Evolutionary conservation across 169 alveolate genomes (phyloP), one percentile per base, ranked within the genome.

Genomic region (Eimeria zaria): DNA sequence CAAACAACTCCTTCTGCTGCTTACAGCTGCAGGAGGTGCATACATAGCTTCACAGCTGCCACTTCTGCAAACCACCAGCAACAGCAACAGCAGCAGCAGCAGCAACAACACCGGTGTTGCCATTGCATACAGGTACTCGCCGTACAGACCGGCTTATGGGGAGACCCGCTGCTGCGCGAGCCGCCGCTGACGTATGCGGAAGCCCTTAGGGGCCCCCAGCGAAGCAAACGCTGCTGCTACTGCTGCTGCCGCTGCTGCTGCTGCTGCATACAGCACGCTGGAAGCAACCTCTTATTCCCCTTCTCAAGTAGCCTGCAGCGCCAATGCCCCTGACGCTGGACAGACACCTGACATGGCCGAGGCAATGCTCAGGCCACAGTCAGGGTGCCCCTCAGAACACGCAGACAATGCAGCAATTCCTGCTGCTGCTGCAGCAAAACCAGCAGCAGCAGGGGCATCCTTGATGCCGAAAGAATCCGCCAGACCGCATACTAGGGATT

Each of bases 301-400:
- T 64, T n/a, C 74, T n/a, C 74, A 64, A 18, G 44, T 64, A n/a
- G n/a, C 74, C 64, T 78, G 89, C 89, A 5, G 60, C 69, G 33
- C 89, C 62, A 78, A 78, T 78, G 89, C 62, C 62, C 69, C 89
- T 51, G 69, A 30, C n/a, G 39, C 89, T 51, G 44, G 22, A n/a
- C 62, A n/a, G 39, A 46, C n/a, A 51, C 89, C 62, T 78, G 89
- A 30, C 36, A 51, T 33, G 69, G 89, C 64, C 69, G 44, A 39
- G 60, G 89, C 69, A 46, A 78, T 39, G 89, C 89, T 39, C 24
- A 46, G 67, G 60, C 89, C 64, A 48, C 69, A 78, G 89, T 48
- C 22, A 55, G 84, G 44, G 58, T 7, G 55, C 84, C 84, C 89
- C 24, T 1, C 89, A 2, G 55, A 44, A 27, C 41, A 51, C 1